phyloP scores from a whole-genome alignment of 1,284 basidiomycete species.

The Pyrrhoderma noxium region DNA sequence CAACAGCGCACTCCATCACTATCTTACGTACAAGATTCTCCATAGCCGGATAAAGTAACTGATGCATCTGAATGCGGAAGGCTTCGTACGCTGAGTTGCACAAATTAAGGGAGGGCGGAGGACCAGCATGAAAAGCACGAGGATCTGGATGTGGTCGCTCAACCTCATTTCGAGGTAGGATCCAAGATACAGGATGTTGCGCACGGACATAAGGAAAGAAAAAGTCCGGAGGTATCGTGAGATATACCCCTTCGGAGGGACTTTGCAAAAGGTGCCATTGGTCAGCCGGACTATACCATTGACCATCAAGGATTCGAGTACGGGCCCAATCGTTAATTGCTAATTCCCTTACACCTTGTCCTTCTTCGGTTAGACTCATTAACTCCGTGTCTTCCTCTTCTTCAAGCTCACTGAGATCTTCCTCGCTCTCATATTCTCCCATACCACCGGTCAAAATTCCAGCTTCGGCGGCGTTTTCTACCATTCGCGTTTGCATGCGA shows the following conservation, averaged over 20 bases:
- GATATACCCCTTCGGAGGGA: slow-evolving; percentile 5
- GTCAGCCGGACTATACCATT: slow-evolving; percentile 67
- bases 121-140: slow-evolving; percentile 35
- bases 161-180: slow-evolving; percentile 26
- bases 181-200: slow-evolving; percentile 64
- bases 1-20: slow-evolving; percentile 49
- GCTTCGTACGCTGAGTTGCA: slow-evolving; percentile 53
- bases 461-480: slow-evolving; percentile 21
- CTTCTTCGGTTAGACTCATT: slow-evolving; percentile 52
- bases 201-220: slow-evolving; percentile 39
- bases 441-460: slow-evolving; percentile 20
- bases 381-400: slow-evolving; percentile 46
- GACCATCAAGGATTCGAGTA: slow-evolving; percentile 59
- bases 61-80: slow-evolving; percentile 47
- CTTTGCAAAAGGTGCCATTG: slow-evolving; percentile 38
- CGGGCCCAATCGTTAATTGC: slow-evolving; percentile 69
- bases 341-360: slow-evolving; percentile 50
- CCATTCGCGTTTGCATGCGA: slow-evolving; percentile 31
- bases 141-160: slow-evolving; percentile 40
- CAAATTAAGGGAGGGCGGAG: slow-evolving; percentile 47
- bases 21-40: slow-evolving; percentile 56
- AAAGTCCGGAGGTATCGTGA: background rate
- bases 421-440: slow-evolving; percentile 17
- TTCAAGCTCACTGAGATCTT: slow-evolving; percentile 18
- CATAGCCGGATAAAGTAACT: slow-evolving; percentile 56